Conservation (phyloP, 169 alveolate species). For the Miamiensis avidus region DNA sequence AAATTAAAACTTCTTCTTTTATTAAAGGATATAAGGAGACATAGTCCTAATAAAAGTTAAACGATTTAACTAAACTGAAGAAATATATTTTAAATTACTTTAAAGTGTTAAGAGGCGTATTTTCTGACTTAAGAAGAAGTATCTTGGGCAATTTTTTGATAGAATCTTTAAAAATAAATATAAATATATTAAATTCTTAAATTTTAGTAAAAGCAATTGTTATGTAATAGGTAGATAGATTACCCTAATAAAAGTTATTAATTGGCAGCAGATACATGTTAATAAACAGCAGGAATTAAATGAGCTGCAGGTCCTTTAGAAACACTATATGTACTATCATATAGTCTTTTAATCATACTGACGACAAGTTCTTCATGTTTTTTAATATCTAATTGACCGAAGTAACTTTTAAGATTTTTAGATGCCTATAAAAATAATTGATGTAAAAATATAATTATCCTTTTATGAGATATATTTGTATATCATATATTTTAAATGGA, state of each 20-base stretch:
- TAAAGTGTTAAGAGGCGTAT: slow-evolving; percentile 56
- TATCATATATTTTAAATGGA: slow-evolving; percentile 1
- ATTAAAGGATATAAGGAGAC: slow-evolving; percentile 49
- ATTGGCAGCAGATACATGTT: slow-evolving; percentile 47
- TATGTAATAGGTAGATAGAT: background rate
- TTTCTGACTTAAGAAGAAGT: slow-evolving; percentile 64
- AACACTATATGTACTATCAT: slow-evolving; percentile 59
- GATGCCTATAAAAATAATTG: too few relatives aligned
- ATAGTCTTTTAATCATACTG: slow-evolving; percentile 51
- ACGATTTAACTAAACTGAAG: background rate
- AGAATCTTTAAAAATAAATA: slow-evolving; percentile 30
- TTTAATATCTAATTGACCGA: slow-evolving; percentile 41
- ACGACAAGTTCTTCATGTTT: slow-evolving; percentile 50
- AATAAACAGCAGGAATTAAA: slow-evolving; percentile 53
- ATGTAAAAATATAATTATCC: too few relatives aligned
- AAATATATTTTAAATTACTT: slow-evolving; percentile 17
- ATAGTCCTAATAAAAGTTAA: slow-evolving; percentile 36
- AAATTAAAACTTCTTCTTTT: slow-evolving; percentile 48
- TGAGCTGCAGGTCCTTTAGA: slow-evolving; percentile 58
- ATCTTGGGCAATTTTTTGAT: slow-evolving; percentile 44
- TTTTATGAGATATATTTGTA: too few relatives aligned
- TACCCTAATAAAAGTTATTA: slow-evolving; percentile 52
- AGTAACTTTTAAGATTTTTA: slow-evolving; percentile 40
- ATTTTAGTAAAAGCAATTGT: too few relatives aligned
- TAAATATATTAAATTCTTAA: too few relatives aligned